phyloP scores from a whole-genome alignment of 495 filamentous ascomycete species.

The Hyphodiscus hymeniophilus region DNA sequence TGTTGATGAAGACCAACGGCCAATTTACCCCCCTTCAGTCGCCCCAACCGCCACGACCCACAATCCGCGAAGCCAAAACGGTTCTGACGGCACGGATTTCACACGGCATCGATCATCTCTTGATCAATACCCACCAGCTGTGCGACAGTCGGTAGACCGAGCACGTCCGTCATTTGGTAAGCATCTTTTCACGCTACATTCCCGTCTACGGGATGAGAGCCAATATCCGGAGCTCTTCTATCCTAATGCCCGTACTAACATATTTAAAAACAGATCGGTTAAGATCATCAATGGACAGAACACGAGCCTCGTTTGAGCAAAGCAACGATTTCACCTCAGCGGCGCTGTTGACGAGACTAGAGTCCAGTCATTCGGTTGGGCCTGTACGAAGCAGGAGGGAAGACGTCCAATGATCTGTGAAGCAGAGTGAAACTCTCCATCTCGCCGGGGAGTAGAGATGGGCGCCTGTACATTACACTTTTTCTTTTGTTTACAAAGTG shows the following conservation, averaged over 20 bases:
- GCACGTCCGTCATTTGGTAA: constrained; percentile 64
- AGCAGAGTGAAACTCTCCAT: constrained; percentile 1
- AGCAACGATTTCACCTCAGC: constrained; percentile 88
- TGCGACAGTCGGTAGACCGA: constrained; percentile 57
- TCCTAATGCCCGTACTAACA: no score
- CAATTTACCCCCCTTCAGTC: constrained; percentile 86
- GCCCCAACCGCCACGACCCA: constrained; percentile 69
- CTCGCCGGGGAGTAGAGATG: background rate
- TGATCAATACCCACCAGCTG: constrained; percentile 30
- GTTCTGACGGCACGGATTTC: constrained; percentile 90
- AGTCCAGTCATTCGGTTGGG: constrained; percentile 51
- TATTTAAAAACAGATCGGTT: no score
- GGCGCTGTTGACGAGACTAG: constrained; percentile 71
- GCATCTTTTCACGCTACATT: no score
- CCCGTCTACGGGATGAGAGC: no score
- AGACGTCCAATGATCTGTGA: constrained; percentile 10
- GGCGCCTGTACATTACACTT: constrained; percentile 17
- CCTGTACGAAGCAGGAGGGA: constrained; percentile 20
- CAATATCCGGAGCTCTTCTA: no score
- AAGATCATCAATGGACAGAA: constrained; percentile 70
- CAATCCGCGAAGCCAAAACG: constrained; percentile 78
- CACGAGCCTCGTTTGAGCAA: constrained; percentile 70
- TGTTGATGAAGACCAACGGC: constrained; percentile 73
- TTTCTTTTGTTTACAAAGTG: constrained; percentile 22
- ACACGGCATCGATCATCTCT: constrained; percentile 45